Conservation (phyloP, 2,329 filamentous ascomycete species). For the Aulographum hederae region DNA sequence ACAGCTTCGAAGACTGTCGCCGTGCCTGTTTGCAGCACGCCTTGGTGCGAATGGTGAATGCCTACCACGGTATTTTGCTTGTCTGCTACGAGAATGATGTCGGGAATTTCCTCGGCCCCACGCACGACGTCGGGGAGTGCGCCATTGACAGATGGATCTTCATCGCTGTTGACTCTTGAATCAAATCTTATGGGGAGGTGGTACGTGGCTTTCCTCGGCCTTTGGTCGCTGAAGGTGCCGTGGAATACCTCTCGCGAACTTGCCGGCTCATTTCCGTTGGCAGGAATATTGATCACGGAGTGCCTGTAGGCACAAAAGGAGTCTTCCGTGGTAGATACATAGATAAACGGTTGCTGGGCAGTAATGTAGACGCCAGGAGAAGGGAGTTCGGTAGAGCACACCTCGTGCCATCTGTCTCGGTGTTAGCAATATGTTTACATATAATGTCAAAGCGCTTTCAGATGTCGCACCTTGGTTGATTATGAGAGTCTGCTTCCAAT, state of each 20-base stretch:
- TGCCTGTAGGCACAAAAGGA: conserved; percentile 17
- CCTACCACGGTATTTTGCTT: conserved; percentile 14
- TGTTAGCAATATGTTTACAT: too few relatives aligned
- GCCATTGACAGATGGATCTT: too few relatives aligned
- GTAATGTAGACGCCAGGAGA: conserved; percentile 33
- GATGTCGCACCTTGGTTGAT: too few relatives aligned
- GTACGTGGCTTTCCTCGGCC: background rate
- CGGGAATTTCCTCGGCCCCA: conserved; percentile 3
- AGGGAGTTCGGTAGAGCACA: conserved; percentile 20
- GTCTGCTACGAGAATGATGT: conserved; percentile 15
- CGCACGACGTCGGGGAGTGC: too few relatives aligned
- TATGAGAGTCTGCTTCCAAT: background rate
- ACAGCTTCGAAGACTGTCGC: conserved; percentile 22
- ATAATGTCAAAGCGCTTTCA: too few relatives aligned
- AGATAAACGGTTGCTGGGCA: conserved; percentile 26
- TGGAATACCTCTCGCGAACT: too few relatives aligned
- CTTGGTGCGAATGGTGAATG: conserved; percentile 11
- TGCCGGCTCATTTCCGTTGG: background rate
- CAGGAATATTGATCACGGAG: background rate
- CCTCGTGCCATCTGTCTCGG: too few relatives aligned
- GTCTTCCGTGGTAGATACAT: conserved; percentile 34
- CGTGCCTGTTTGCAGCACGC: conserved; percentile 10
- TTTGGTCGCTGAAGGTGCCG: background rate
- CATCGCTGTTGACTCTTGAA: too few relatives aligned
- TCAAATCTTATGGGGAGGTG: conserved; percentile 1